Evolutionary conservation across 805 yeast genomes (phyloP), one percentile per base, ranked within the genome.

Genomic region (Teunomyces tritomae): DNA sequence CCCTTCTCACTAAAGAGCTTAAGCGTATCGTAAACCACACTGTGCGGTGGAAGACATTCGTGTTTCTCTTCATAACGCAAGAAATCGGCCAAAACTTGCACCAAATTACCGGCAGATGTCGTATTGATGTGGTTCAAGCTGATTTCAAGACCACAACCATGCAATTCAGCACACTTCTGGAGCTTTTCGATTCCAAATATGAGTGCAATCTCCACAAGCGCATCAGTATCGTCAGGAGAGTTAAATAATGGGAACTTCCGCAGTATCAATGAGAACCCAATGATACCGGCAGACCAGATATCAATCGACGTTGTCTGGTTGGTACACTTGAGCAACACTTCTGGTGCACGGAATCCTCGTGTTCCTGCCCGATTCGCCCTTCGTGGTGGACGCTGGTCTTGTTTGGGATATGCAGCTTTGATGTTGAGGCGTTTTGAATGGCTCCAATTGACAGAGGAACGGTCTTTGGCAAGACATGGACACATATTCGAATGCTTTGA

Each of bases 301-400:
- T 90, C 97, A 39, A 90, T 81, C 62, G 85, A 86, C 5, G 87
- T 80, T 3, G 86, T 77, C 68, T 90, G 97, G 49, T 87, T 83
- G 1, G 87, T 79, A 65, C 97, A 90, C 62, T 89, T 89, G 67
- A 89, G 77, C 46, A 91, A 70, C 3, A 90, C 97, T 62, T 90
- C 97, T 0, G 97, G 97, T 0, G 97, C 96, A 56, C 97, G 76
- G 61, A 90, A 90, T 0, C 97, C 97, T 57, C 97, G 76, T 1
- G 97, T 90, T 7, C 97, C 97, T 13, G 99, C 99, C 57, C 99
- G 82, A 59, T 94, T 94, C 0, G 98, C 98, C 48, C 99, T 78
- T 58, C 96, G 78, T 1, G 94, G 88, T 0, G 95, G 87, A 57
- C 98, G 76, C 43, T 81, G 80, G 68, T 94, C 99, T 57, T 87